Evolutionary conservation across 345 rosid species (phyloP).

Genomic region (Punica granatum): DNA sequence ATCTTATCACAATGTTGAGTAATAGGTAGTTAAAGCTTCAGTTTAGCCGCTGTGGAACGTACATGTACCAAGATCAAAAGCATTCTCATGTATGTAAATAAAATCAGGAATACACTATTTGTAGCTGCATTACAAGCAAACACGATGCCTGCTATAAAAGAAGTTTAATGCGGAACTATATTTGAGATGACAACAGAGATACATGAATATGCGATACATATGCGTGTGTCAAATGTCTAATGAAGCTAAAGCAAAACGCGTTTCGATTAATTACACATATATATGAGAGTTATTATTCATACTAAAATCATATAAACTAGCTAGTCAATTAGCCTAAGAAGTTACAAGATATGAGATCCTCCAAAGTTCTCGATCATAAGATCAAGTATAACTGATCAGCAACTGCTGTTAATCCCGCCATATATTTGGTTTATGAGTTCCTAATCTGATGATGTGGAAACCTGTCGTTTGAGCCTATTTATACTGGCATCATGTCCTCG

Average conservation of each 20-base stretch:
- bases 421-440: not conserved
- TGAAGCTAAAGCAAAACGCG: not conserved
- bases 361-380: not conserved
- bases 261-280: not conserved
- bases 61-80: no score
- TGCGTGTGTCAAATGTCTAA: not conserved
- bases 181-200: no score
- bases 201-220: not conserved
- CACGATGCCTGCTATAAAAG: no score
- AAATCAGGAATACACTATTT: no score
- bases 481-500: not conserved
- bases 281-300: not conserved
- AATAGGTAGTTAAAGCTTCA: no score
- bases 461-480: not conserved
- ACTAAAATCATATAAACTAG: not conserved
- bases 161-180: no score
- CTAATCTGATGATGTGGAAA: not conserved
- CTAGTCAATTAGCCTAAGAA: not conserved
- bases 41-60: no score
- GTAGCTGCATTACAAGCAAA: no score
- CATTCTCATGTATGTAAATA: no score
- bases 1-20: no score
- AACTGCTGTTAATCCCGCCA: no score
- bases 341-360: not conserved
- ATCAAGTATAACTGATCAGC: no score